Evolutionary conservation across 2,329 filamentous ascomycete genomes (phyloP), one percentile per base, ranked within the genome.

Genomic region (Aspergillus quadrilineatus): DNA sequence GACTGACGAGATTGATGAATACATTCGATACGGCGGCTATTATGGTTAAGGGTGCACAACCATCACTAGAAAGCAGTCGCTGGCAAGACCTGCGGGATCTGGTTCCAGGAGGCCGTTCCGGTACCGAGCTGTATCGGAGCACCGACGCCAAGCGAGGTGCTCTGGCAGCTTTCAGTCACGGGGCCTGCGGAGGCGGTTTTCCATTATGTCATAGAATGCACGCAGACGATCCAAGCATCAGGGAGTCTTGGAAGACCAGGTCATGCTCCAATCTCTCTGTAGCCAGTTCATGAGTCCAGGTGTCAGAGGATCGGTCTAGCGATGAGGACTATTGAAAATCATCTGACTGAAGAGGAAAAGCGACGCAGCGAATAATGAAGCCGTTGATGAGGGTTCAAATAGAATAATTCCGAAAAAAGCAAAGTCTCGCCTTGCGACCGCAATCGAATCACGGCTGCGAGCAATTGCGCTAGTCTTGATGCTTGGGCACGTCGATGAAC

Each of bases 131-230:
- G 41, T 50, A 41, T 26, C 39, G 17, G 30, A 30, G 14, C 6
- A 37, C 22, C 50, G 54, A 52, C 43, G 49, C 49, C 37, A 50
- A 49, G 46, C 28, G 22, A 22, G 39, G 41, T 50, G 39, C 36
- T 29, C 50, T 55, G 56, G 42, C 50, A 50, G 49, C 37, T 56
- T 41, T 14, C 28, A 56, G 59, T 63, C 60, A 61, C 60, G 57
- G 58, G 60, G 47, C 36, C 15, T 50, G 34, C 46, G 47, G 56
- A 43, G 53, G 50, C 45, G 58, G 55, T 56, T 63, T 64, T 62
- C 46, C 58, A 65, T 65, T 65, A 65, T 62, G 63, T 65, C 63
- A 65, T 61, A 64, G 54, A 63, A 64, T 58, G 56, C 59, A 51
- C 51, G 54, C 51, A 36, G 54, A 54, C 53, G 58, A 63, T 59